These are phyloP conservation scores for Phytopythium montanum DNA, from an alignment of 352 stramenopile species.

Conservation along the genomic window DNA sequence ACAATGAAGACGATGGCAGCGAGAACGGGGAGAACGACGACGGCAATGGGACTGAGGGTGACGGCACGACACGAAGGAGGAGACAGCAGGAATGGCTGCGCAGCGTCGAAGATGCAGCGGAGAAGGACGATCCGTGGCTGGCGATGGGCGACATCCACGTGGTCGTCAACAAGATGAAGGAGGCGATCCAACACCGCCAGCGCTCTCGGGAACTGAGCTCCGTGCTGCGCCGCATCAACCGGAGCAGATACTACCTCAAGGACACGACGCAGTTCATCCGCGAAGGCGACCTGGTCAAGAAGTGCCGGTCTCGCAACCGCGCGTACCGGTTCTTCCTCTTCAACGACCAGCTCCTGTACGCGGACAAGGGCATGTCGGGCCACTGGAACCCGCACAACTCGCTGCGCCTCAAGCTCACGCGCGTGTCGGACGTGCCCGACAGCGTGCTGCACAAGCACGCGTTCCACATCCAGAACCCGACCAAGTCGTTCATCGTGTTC, in stretches of 20 bases:
- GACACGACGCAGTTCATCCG: conserved; percentile 93
- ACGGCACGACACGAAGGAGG: background rate
- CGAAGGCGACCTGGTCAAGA: conserved; percentile 94
- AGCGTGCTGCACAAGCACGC: conserved; percentile 67
- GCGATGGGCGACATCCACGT: conserved; percentile 89
- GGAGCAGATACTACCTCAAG: conserved; percentile 90
- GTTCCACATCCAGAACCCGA: conserved; percentile 83
- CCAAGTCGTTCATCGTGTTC: conserved; percentile 85
- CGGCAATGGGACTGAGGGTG: background rate
- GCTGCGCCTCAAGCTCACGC: conserved; percentile 76
- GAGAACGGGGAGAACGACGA: conserved; percentile 14
- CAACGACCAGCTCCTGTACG: conserved; percentile 84
- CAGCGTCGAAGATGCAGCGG: conserved; percentile 61
- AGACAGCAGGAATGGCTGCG: conserved; percentile 35
- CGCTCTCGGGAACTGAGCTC: conserved; percentile 81
- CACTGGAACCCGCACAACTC: conserved; percentile 86
- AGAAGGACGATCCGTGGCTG: conserved; percentile 66
- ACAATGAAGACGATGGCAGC: conserved; percentile 7
- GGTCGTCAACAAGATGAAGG: conserved; percentile 88
- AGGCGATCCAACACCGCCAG: conserved; percentile 81
- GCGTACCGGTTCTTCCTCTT: conserved; percentile 88
- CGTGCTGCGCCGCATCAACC: conserved; percentile 89
- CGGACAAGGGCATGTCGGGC: conserved; percentile 72
- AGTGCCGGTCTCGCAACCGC: conserved; percentile 86
- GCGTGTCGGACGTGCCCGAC: conserved; percentile 74